These are phyloP conservation scores for Penicillium paradoxum DNA, from an alignment of 495 filamentous ascomycete genomes.

Conservation along the genomic window DNA sequence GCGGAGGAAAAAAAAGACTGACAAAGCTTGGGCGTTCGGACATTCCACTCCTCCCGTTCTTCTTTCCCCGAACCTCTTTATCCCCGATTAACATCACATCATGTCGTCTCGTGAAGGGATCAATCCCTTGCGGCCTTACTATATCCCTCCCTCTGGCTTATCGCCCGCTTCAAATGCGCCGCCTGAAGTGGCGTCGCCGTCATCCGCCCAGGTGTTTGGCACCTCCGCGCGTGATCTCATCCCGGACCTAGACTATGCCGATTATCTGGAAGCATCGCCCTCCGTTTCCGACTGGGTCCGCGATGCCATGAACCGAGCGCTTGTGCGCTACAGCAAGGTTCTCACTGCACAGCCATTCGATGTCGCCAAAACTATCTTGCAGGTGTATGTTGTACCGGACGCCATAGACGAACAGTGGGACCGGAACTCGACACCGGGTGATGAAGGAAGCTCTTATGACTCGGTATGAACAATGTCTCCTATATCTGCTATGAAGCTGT, in stretches of 20 bases:
- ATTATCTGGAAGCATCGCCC: conserved; percentile 76
- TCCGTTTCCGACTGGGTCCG: conserved; percentile 66
- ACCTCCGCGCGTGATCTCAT: conserved; percentile 79
- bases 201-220: conserved; percentile 50
- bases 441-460: conserved; percentile 34
- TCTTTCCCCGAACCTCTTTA: conserved; percentile 13
- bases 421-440: conserved; percentile 24
- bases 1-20: conserved; percentile 23
- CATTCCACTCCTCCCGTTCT: conserved; percentile 20
- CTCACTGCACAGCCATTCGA: conserved; percentile 93
- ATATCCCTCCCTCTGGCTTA: conserved; percentile 67
- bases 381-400: conserved; percentile 58
- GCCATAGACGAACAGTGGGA: conserved; percentile 29
- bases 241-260: conserved; percentile 81
- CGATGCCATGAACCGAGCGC: conserved; percentile 67
- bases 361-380: conserved; percentile 88
- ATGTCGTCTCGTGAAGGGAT: conserved; percentile 53
- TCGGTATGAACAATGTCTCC: conserved; percentile 21
- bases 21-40: conserved; percentile 24
- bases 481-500: background rate
- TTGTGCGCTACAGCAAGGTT: conserved; percentile 81
- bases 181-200: conserved; percentile 42
- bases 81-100: conserved; percentile 23
- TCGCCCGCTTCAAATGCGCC: conserved; percentile 29
- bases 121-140: conserved; percentile 93